phyloP scores from a whole-genome alignment of 345 rosid species.

The Populus davidiana region DNA sequence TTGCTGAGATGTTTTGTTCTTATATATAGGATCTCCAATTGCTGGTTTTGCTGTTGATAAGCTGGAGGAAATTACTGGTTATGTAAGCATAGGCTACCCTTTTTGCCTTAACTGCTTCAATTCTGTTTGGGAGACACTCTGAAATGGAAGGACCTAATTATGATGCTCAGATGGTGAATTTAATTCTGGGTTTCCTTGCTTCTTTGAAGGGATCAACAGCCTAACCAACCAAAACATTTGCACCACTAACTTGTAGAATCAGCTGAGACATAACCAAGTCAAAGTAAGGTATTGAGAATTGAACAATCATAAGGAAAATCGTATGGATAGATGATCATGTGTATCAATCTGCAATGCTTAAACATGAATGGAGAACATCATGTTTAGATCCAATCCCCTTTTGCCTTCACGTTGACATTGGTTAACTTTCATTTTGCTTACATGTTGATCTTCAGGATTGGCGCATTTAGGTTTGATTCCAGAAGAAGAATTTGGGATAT shows the following conservation, averaged over 20 bases:
- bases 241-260: neutral
- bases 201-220: neutral
- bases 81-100: slow-evolving; percentile 15
- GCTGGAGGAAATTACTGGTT: slow-evolving; percentile 15
- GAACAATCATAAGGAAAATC: neutral
- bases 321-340: neutral
- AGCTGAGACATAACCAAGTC: neutral
- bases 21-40: no score
- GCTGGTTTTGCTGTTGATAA: slow-evolving; percentile 2
- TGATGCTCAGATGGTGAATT: slow-evolving; percentile 18
- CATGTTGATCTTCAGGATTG: neutral
- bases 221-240: neutral
- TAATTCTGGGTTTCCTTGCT: slow-evolving; percentile 2
- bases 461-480: neutral
- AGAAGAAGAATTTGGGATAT: neutral
- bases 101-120: slow-evolving; percentile 12
- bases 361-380: neutral
- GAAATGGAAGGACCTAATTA: slow-evolving; percentile 16
- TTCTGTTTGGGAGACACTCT: slow-evolving; percentile 15
- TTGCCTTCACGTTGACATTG: neutral
- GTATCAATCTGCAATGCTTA: neutral
- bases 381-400: no score
- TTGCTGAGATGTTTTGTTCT: no score
- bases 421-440: no score
- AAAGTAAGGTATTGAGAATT: neutral